A percentile compares a stretch with the other conserved stretches of the same genome.
phyloP scores from a whole-genome alignment of 2,329 filamentous ascomycete genomes.

The Paracorniculantispora psalliotae region DNA sequence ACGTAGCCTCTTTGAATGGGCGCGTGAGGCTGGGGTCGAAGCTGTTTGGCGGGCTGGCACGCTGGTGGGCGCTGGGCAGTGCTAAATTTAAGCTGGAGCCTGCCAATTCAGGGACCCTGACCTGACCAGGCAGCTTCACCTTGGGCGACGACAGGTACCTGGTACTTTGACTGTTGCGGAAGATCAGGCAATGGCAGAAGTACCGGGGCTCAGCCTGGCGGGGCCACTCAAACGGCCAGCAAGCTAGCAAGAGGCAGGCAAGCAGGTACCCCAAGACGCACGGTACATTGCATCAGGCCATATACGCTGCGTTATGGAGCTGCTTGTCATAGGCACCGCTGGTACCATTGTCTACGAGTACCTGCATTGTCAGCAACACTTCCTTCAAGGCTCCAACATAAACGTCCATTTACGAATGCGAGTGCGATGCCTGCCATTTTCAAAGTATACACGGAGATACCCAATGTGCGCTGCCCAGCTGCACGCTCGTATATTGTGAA shows the following conservation, averaged over 20 bases:
- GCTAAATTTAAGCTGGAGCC: not conserved
- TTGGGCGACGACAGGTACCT: no score
- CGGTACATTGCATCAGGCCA: constrained; percentile 2
- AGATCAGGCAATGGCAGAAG: not conserved
- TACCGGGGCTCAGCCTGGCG: not conserved
- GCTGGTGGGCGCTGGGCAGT: not conserved
- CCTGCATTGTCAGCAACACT: not conserved
- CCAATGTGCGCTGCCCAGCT: no score
- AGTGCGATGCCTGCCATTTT: no score
- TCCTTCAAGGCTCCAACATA: not conserved
- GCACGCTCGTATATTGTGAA: not conserved
- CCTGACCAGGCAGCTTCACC: no score
- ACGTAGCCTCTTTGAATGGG: constrained; percentile 14
- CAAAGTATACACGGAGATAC: no score
- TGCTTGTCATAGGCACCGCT: not conserved
- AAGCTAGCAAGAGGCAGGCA: not conserved
- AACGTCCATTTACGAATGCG: not conserved
- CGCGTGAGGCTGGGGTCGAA: constrained; percentile 12
- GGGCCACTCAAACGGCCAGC: not conserved
- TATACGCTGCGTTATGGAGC: not conserved
- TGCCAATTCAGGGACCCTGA: constrained; percentile 6
- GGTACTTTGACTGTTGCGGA: not conserved
- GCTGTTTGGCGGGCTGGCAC: not conserved
- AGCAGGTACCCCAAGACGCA: not conserved
- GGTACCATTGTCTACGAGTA: not conserved